These are phyloP conservation scores for Abortiporus biennis DNA, from an alignment of 1,284 basidiomycete genomes.

Conservation along the genomic window DNA sequence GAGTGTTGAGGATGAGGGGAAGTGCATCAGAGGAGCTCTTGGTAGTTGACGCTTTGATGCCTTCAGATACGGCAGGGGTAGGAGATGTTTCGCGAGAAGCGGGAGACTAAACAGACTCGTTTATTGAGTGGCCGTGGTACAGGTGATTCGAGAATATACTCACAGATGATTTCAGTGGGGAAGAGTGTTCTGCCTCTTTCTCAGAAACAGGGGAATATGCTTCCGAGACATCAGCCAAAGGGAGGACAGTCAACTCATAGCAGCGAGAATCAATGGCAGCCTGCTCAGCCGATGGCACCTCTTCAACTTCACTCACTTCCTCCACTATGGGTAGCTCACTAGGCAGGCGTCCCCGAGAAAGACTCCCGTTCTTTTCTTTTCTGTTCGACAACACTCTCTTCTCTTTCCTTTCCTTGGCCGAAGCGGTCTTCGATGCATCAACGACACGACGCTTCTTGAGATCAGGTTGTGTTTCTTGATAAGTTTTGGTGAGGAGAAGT, in stretches of 20 bases:
- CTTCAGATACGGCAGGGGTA: no score
- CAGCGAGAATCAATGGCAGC: constrained; percentile 46
- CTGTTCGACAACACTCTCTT: constrained; percentile 11
- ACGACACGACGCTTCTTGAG: constrained; percentile 49
- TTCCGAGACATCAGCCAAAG: constrained; percentile 56
- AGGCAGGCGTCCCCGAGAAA: constrained; percentile 15
- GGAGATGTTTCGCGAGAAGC: constrained; percentile 1
- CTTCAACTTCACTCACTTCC: constrained; percentile 42
- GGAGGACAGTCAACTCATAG: constrained; percentile 58
- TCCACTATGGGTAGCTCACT: constrained; percentile 35
- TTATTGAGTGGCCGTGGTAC: neutral
- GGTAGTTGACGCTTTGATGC: constrained; percentile 4
- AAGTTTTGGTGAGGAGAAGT: constrained; percentile 37
- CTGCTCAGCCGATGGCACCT: constrained; percentile 19
- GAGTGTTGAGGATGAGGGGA: constrained; percentile 53
- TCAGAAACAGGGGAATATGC: constrained; percentile 34
- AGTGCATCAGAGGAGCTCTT: neutral
- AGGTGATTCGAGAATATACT: neutral
- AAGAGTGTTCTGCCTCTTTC: constrained; percentile 4
- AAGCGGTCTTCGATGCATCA: neutral
- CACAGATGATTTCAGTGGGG: neutral
- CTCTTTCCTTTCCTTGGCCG: neutral
- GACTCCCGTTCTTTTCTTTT: constrained; percentile 17
- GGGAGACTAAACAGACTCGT: neutral
- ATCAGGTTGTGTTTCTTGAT: constrained; percentile 31